Percentiles rank a stretch among this genome's conserved stretches.
These are phyloP conservation scores for Helotiales sp. DNA, from an alignment of 2,329 filamentous ascomycete species.

Conservation along the genomic window DNA sequence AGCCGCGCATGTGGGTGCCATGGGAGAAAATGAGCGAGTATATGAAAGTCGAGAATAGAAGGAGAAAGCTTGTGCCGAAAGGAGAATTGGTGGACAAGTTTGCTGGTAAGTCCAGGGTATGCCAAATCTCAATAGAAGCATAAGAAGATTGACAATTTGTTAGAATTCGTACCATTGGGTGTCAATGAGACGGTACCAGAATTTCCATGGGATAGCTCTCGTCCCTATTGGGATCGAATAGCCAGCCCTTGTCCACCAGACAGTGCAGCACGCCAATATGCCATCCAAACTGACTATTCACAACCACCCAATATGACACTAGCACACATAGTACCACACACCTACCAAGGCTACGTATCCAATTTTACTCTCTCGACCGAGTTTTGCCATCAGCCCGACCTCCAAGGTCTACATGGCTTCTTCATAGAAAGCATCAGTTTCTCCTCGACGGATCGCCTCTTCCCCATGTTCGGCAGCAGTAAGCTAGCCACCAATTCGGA, in stretches of 20 bases:
- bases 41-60: slow-evolving; percentile 29
- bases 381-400: slow-evolving; percentile 56
- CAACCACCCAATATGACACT: slow-evolving; percentile 54
- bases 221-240: slow-evolving; percentile 59
- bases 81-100: slow-evolving; percentile 48
- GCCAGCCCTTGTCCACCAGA: slow-evolving; percentile 65
- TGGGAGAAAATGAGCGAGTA: slow-evolving; percentile 50
- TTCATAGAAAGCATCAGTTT: slow-evolving; percentile 57
- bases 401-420: slow-evolving; percentile 60
- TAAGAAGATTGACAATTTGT: neutral
- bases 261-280: slow-evolving; percentile 59
- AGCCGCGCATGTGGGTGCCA: slow-evolving; percentile 63
- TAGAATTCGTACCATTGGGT: neutral
- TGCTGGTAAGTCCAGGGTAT: slow-evolving; percentile 14
- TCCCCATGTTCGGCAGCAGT: slow-evolving; percentile 65
- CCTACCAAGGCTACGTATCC: slow-evolving; percentile 45
- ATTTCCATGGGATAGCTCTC: slow-evolving; percentile 37
- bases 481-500: slow-evolving; percentile 67
- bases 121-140: neutral
- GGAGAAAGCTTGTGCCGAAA: slow-evolving; percentile 58
- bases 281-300: slow-evolving; percentile 50
- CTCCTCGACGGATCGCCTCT: slow-evolving; percentile 56
- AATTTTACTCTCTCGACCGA: slow-evolving; percentile 51
- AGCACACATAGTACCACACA: slow-evolving; percentile 48
- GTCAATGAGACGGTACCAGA: slow-evolving; percentile 9